Evolutionary conservation across 805 yeast species (phyloP).

Genomic region (Jamesozyma piceae): DNA sequence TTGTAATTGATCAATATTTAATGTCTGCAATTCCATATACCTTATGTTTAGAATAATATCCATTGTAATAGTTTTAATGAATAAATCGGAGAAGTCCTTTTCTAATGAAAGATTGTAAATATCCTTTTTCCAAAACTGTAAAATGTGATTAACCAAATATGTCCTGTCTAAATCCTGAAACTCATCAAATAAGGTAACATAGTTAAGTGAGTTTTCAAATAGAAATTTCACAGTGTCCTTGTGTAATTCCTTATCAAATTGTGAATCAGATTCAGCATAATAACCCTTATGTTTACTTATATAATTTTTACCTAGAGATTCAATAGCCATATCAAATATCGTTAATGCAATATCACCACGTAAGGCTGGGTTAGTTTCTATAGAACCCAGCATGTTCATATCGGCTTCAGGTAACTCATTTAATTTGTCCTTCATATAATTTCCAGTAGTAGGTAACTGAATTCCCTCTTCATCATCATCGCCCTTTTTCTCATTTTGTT

Average conservation of each 20-base stretch:
- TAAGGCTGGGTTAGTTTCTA: constrained; percentile 74
- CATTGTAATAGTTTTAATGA: constrained; percentile 34
- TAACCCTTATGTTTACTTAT: constrained; percentile 28
- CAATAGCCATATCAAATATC: constrained; percentile 58
- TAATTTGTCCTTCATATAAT: constrained; percentile 51
- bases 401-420: constrained; percentile 79
- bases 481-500: constrained; percentile 26
- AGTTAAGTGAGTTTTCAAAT: constrained; percentile 36
- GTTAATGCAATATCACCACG: constrained; percentile 65
- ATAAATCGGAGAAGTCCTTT: constrained; percentile 25
- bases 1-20: constrained; percentile 50
- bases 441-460: constrained; percentile 42
- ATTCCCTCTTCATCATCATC: constrained; percentile 32
- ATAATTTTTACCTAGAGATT: constrained; percentile 33
- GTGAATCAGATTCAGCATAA: constrained; percentile 26
- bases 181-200: constrained; percentile 53
- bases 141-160: constrained; percentile 56
- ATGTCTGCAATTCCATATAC: constrained; percentile 32
- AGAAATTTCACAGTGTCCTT: constrained; percentile 24
- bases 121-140: constrained; percentile 41
- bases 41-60: constrained; percentile 66
- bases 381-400: constrained; percentile 72
- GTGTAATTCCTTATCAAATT: constrained; percentile 26
- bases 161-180: constrained; percentile 62
- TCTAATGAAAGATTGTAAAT: constrained; percentile 29